Conservation (phyloP, 2,329 filamentous ascomycete species). For the Epichloe typhina region DNA sequence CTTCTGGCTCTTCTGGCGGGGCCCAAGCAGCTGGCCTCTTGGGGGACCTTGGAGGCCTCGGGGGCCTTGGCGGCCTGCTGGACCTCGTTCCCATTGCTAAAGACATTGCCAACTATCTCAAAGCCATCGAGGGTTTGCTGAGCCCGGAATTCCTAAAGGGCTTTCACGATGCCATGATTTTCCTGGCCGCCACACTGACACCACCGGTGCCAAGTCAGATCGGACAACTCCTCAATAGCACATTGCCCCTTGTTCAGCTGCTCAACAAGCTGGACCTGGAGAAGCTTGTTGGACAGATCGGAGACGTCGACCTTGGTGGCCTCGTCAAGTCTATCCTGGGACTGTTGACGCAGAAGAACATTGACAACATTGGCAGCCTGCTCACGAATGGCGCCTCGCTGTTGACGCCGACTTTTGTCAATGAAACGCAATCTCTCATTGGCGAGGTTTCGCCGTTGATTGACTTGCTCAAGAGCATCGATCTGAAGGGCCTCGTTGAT, state of each 20-base stretch:
- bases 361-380: constrained; percentile 21
- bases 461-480: constrained; percentile 17
- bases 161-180: constrained; percentile 27
- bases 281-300: constrained; percentile 18
- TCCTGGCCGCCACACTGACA: constrained; percentile 23
- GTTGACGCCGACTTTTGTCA: constrained; percentile 19
- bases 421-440: constrained; percentile 22
- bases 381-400: constrained; percentile 24
- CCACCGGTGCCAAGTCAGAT: constrained; percentile 23
- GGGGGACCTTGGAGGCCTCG: constrained; percentile 11
- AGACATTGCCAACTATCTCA: constrained; percentile 12
- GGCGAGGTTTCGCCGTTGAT: constrained; percentile 20
- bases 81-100: constrained; percentile 12
- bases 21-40: constrained; percentile 2
- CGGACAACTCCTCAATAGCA: constrained; percentile 14
- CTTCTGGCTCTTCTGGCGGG: not conserved
- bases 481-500: constrained; percentile 20
- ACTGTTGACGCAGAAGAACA: constrained; percentile 18
- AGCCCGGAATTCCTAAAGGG: constrained; percentile 26
- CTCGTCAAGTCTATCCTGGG: constrained; percentile 17
- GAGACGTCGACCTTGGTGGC: constrained; percentile 18
- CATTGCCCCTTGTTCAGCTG: constrained; percentile 17
- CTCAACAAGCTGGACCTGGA: constrained; percentile 21
- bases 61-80: constrained; percentile 6
- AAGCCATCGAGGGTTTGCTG: constrained; percentile 12